phyloP scores from a whole-genome alignment of 176 grass and related monocot genomes.

The Panicum miliaceum region DNA sequence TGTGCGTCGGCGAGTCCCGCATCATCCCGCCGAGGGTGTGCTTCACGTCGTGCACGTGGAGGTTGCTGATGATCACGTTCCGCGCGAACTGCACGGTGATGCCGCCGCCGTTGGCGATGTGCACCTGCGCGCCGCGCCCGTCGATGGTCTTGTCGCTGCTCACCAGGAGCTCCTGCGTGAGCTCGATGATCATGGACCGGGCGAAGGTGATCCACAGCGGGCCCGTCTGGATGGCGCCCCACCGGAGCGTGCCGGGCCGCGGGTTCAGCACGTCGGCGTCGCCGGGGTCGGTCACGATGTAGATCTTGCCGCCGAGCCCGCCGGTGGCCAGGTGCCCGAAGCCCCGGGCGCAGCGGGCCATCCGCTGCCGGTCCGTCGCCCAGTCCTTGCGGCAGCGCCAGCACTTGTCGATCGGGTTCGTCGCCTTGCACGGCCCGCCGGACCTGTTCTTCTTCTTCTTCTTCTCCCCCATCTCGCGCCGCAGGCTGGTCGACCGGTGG shows the following conservation, averaged over 20 bases:
- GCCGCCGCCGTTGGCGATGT: constrained; percentile 60
- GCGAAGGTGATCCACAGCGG: constrained; percentile 88
- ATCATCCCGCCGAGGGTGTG: constrained; percentile 43
- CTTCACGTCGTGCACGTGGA: constrained; percentile 65
- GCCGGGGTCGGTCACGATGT: constrained; percentile 62
- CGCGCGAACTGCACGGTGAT: constrained; percentile 58
- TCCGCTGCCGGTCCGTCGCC: constrained; percentile 54
- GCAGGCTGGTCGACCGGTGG: constrained; percentile 46
- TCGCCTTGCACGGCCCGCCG: constrained; percentile 52
- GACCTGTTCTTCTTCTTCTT: neutral
- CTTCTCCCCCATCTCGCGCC: constrained; percentile 34
- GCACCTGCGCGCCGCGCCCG: constrained; percentile 76
- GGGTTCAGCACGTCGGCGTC: constrained; percentile 68
- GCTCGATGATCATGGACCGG: constrained; percentile 63
- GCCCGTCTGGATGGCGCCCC: constrained; percentile 55
- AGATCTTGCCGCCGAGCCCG: constrained; percentile 55
- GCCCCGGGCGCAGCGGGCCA: constrained; percentile 70
- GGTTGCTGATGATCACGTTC: constrained; percentile 68
- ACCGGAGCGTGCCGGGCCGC: constrained; percentile 64
- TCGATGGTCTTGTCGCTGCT: constrained; percentile 85
- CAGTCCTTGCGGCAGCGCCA: constrained; percentile 78
- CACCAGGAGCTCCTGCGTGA: constrained; percentile 71
- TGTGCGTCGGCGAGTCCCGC: constrained; percentile 46
- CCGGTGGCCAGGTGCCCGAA: constrained; percentile 59
- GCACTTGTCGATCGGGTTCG: constrained; percentile 89